A percentile compares a stretch with the other conserved stretches of the same genome.
These are phyloP conservation scores for Alternaria infectoria DNA, from an alignment of 2,329 filamentous ascomycete species.

Conservation along the genomic window DNA sequence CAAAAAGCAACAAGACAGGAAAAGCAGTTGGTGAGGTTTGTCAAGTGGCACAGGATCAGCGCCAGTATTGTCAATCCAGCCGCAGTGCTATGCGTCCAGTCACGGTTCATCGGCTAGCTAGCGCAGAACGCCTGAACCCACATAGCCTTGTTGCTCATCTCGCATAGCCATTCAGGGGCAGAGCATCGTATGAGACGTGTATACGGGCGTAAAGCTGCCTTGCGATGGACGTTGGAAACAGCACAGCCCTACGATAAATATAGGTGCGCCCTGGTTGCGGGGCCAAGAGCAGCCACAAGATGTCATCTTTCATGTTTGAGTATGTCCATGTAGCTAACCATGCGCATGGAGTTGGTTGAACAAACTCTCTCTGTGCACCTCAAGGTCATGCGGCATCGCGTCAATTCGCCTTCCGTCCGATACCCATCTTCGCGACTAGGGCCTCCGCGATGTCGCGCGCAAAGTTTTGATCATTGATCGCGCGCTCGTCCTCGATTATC, in stretches of 20 bases:
- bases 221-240: not conserved
- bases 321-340: not conserved
- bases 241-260: not conserved
- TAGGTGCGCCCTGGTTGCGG: not conserved
- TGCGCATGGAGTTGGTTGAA: not conserved
- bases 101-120: not conserved
- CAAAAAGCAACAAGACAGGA: not conserved
- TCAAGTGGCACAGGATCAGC: not conserved
- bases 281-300: not conserved
- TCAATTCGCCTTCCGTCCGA: slow-evolving; percentile 2
- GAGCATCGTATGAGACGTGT: not conserved
- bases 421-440: slow-evolving; percentile 37
- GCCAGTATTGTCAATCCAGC: not conserved
- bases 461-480: slow-evolving; percentile 63
- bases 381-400: not conserved
- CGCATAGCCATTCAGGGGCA: not conserved
- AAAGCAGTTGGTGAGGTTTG: not conserved
- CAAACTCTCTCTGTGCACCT: not conserved
- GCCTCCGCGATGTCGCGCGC: slow-evolving; percentile 57
- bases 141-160: not conserved
- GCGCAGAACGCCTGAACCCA: not conserved
- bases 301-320: not conserved
- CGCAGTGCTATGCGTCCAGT: not conserved
- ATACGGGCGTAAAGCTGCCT: not conserved
- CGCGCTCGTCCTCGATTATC: slow-evolving; percentile 57